These are phyloP conservation scores for Blastocystis hominis DNA, from an alignment of 352 stramenopile species.

Conservation along the genomic window DNA sequence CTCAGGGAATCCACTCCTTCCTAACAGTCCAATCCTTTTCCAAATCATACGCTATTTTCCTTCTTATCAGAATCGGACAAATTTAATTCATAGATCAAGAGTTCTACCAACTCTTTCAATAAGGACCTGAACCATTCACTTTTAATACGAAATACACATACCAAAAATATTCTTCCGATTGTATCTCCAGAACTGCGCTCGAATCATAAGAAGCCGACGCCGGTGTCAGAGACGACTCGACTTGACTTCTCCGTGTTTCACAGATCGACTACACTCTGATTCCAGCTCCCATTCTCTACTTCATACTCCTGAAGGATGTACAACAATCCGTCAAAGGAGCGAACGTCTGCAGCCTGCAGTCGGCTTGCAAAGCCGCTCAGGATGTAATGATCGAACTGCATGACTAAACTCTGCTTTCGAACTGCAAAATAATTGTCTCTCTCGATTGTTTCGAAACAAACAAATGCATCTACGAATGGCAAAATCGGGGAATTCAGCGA, in stretches of 20 bases:
- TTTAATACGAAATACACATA: neutral
- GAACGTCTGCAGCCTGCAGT: neutral
- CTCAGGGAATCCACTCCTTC: neutral
- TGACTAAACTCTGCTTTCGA: too few species aligned
- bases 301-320: constrained; percentile 18
- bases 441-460: neutral
- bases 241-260: neutral
- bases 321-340: constrained; percentile 5
- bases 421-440: neutral
- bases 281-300: neutral
- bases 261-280: neutral
- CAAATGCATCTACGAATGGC: neutral
- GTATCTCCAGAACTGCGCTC: neutral
- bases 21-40: neutral
- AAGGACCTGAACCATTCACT: neutral
- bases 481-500: neutral
- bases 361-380: neutral
- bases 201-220: neutral
- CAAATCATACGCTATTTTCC: neutral
- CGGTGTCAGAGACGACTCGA: neutral
- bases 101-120: neutral
- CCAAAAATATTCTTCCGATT: constrained; percentile 5
- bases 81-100: constrained; percentile 11
- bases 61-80: neutral
- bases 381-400: neutral